Evolutionary conservation across 2,329 filamentous ascomycete species (phyloP).

Genomic region (Claviceps maximensis): DNA sequence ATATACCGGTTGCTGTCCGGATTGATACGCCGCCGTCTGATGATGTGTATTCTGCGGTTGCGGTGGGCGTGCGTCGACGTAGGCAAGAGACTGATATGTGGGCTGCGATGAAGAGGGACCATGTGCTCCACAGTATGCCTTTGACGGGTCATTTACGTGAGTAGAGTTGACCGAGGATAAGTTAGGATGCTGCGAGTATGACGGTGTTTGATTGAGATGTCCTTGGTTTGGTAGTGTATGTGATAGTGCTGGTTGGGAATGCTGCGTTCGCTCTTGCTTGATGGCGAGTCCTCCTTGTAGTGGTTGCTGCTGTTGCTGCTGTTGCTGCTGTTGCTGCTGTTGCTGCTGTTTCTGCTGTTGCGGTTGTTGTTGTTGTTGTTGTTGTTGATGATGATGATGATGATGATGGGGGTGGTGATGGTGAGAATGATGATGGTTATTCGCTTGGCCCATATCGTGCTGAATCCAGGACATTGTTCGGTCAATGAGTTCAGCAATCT

Average conservation of each 20-base stretch:
- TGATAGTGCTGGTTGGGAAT: conserved; percentile 10
- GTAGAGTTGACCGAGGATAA: conserved; percentile 6
- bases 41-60: background rate
- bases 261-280: conserved; percentile 26
- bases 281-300: conserved; percentile 14
- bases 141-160: conserved; percentile 12
- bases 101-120: conserved; percentile 14
- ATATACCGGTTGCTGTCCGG: conserved; percentile 15
- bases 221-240: conserved; percentile 22
- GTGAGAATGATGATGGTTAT: conserved; percentile 8
- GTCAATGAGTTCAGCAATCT: conserved; percentile 35
- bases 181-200: conserved; percentile 15
- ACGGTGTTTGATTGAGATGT: conserved; percentile 11
- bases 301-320: background rate
- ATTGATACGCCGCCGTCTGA: conserved; percentile 11
- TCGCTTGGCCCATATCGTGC: conserved; percentile 30
- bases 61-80: conserved; percentile 13
- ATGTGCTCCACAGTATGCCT: conserved; percentile 17
- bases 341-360: no score
- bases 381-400: no score
- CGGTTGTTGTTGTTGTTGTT: background rate
- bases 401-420: no score
- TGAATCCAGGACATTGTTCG: conserved; percentile 40
- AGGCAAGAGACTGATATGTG: conserved; percentile 19
- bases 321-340: background rate